A percentile compares a stretch with the other conserved stretches of the same genome.
Evolutionary conservation across 176 grass and related monocot species (phyloP).

Genomic region (Zoysia japonica): DNA sequence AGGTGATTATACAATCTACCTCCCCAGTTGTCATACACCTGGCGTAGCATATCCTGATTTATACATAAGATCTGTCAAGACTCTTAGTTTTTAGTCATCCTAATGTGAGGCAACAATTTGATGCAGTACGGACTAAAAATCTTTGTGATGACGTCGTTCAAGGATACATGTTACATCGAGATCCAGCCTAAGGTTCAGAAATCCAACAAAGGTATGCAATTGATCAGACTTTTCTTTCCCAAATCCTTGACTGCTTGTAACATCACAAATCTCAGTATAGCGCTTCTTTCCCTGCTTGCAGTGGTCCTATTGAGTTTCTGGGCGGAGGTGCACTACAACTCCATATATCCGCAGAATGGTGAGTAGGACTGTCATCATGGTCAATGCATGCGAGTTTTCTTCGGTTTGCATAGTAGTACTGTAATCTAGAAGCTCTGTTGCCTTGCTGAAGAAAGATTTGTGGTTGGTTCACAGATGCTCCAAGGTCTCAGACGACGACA

Average conservation of each 20-base stretch:
- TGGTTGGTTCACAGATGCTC: constrained; percentile 51
- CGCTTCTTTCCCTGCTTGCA: constrained; percentile 36
- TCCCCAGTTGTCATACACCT: constrained; percentile 24
- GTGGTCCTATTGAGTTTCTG: constrained; percentile 97
- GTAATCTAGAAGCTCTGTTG: background rate
- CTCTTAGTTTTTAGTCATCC: constrained; percentile 15
- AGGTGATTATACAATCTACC: constrained; percentile 50
- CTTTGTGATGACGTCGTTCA: constrained; percentile 96
- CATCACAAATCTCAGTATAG: background rate
- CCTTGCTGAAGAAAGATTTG: constrained; percentile 18
- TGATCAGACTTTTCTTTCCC: background rate
- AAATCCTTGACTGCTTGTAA: background rate
- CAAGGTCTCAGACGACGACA: constrained; percentile 50
- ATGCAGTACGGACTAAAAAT: constrained; percentile 96
- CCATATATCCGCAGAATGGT: constrained; percentile 84
- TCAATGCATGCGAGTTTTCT: constrained; percentile 34
- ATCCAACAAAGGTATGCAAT: constrained; percentile 84
- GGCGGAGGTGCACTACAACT: constrained; percentile 99
- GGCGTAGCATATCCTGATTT: constrained; percentile 16
- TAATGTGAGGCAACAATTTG: constrained; percentile 46
- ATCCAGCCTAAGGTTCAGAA: constrained; percentile 94
- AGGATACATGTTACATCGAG: constrained; percentile 99
- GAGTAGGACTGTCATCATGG: constrained; percentile 55
- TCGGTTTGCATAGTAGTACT: background rate
- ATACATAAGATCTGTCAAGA: constrained; percentile 21